Conservation (phyloP, 345 rosid genomes). For the Dipteronia dyeriana region DNA sequence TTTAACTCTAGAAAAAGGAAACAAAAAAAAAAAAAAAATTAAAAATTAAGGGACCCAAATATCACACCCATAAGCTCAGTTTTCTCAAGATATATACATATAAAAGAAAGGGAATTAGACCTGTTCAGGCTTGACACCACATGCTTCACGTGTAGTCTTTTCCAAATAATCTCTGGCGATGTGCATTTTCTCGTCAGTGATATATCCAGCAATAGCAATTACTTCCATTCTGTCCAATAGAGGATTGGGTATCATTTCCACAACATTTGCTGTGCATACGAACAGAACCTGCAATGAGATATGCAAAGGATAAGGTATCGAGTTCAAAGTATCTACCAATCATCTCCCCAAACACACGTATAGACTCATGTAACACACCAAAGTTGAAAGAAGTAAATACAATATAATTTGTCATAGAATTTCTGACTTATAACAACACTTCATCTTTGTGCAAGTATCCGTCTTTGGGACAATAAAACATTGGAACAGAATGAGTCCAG, state of each 20-base stretch:
- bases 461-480: not conserved
- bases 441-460: not conserved
- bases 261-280: conserved; percentile 99
- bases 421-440: conserved; percentile 1
- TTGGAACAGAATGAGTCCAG: not conserved
- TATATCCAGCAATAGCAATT: conserved; percentile 94
- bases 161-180: conserved; percentile 98
- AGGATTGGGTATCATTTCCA: conserved; percentile 93
- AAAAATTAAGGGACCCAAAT: not conserved
- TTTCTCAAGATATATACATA: not conserved
- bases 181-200: conserved; percentile 97
- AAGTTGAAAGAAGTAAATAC: not conserved
- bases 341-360: not conserved
- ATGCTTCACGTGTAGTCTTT: conserved; percentile 81
- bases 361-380: not conserved
- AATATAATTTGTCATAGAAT: too few species aligned
- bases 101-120: conserved; percentile 31
- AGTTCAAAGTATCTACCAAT: not conserved
- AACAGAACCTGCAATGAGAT: conserved; percentile 73
- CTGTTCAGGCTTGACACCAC: conserved; percentile 95
- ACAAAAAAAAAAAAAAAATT: too few species aligned
- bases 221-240: conserved; percentile 99
- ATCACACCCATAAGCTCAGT: not conserved
- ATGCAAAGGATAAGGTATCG: conserved; percentile 18
- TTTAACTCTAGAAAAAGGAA: too few species aligned